Base-by-base conservation (phyloP, 139 green algal genomes). In the Tetraselmis chui region DNA sequence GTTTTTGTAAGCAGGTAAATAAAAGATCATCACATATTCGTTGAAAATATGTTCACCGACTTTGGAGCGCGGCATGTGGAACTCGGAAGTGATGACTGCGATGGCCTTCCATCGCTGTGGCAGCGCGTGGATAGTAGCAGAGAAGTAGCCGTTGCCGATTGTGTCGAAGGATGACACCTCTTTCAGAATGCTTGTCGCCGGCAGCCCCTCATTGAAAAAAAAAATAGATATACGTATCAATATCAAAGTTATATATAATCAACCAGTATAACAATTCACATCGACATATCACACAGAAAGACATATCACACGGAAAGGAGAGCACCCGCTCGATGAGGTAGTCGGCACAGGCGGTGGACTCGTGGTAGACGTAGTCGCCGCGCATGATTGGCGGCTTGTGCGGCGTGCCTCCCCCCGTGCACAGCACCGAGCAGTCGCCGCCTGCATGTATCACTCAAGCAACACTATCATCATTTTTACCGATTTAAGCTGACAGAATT, bases 101-200 rank as follows among this genome's bases (percentile, higher is more conserved):
- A 84, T n/a, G 23, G n/a, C 23, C 1, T 26, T 25, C 29, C 29
- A 82, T 28, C 27, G 18, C 18, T 31, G n/a, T 22, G 79, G 79
- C 26, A 80, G 28, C 23, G 81, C 81, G n/a, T 84, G 81, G 74
- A 80, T 81, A 27, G 29, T 75, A 2, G 81, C 23, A 1, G 76
- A 75, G 74, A 81, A 84, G 32, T 84, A 84, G 27, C 29, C 81
- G 27, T 84, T 84, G 24, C 81, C 81, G 31, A 84, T 84, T 23
- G 81, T 84, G 74, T 84, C 81, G 76, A 80, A 84, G 2, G 58
- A 79, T 2, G 81, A 80, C 32, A 75, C 45, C 32, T 84, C 81
- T 1, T 79, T 80, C 24, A 84, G 31, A 18, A 67, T 67, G 45
- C 45, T 5, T 18, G 5, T 18, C 18, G 45, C 11, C 45, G 45